Conservation (phyloP, 495 filamentous ascomycete genomes). For the Trypethelium eluteriae region DNA sequence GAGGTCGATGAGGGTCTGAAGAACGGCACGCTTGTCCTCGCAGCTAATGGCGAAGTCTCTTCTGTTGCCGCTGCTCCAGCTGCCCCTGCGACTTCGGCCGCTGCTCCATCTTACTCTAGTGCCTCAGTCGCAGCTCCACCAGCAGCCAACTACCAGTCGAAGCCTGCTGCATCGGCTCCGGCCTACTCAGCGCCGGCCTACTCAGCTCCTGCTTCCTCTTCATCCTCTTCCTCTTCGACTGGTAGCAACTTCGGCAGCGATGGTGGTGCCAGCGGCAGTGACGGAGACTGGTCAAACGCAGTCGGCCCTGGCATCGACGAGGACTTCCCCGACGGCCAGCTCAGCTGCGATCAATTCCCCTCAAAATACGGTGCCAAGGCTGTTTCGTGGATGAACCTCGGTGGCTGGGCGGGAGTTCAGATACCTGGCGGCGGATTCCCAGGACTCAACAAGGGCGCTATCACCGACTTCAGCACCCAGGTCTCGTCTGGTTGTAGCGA, state of each 20-base stretch:
- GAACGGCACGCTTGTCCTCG: slow-evolving; percentile 35
- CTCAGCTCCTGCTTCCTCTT: slow-evolving; percentile 11
- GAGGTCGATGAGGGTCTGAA: slow-evolving; percentile 33
- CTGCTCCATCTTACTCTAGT: neutral
- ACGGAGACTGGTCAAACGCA: slow-evolving; percentile 11
- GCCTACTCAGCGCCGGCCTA: neutral
- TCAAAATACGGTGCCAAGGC: slow-evolving; percentile 72
- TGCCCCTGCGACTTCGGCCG: slow-evolving; percentile 13
- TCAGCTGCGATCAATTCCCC: slow-evolving; percentile 69
- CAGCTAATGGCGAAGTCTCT: slow-evolving; percentile 20
- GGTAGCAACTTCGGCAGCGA: slow-evolving; percentile 11
- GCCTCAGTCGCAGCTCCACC: neutral
- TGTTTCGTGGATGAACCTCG: slow-evolving; percentile 58
- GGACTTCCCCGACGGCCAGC: slow-evolving; percentile 69
- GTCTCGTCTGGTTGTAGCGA: slow-evolving; percentile 37
- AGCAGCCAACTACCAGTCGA: neutral
- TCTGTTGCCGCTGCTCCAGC: slow-evolving; percentile 13
- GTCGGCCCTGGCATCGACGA: slow-evolving; percentile 45
- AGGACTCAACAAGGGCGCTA: slow-evolving; percentile 10
- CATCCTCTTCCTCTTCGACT: slow-evolving; percentile 11
- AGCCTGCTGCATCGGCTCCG: neutral
- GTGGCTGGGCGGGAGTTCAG: slow-evolving; percentile 79
- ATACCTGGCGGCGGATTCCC: slow-evolving; percentile 41
- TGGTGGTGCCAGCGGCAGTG: slow-evolving; percentile 7
- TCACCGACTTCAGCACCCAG: slow-evolving; percentile 53